These are phyloP conservation scores for Aspergillus jensenii DNA, from an alignment of 2,329 filamentous ascomycete genomes.

Conservation along the genomic window DNA sequence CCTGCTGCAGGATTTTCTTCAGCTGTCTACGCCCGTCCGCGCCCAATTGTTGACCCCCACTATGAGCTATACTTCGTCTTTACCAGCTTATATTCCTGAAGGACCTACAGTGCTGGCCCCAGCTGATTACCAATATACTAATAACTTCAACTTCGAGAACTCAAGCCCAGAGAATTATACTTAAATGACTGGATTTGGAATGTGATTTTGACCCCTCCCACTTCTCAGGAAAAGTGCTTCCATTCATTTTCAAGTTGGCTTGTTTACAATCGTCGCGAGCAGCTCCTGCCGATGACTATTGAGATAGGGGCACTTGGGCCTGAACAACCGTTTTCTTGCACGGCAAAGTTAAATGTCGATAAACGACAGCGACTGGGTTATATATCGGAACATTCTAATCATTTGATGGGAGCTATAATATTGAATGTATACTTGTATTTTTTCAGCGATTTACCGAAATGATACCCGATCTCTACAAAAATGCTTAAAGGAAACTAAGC, in stretches of 20 bases:
- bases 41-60: constrained; percentile 26
- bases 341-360: not conserved
- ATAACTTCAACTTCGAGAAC: constrained; percentile 12
- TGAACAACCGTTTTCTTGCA: not conserved
- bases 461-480: not conserved
- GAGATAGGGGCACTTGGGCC: not conserved
- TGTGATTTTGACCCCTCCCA: not conserved
- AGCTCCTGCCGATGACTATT: not conserved
- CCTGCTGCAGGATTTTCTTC: constrained; percentile 34
- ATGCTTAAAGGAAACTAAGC: not conserved
- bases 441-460: not conserved
- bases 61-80: constrained; percentile 19
- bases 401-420: not conserved
- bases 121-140: constrained; percentile 14
- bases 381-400: not conserved
- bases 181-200: not conserved
- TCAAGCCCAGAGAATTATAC: not conserved
- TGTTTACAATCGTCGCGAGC: not conserved
- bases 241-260: no score
- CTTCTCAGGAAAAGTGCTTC: not conserved
- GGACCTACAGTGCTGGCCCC: constrained; percentile 10
- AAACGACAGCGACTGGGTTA: not conserved
- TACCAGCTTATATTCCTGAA: constrained; percentile 16
- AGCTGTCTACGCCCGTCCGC: constrained; percentile 27
- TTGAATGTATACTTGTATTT: not conserved